Percentiles rank a stretch among this genome's conserved stretches.
Evolutionary conservation across 1,284 basidiomycete species (phyloP).

Genomic region (Cryptococcus hybrid): DNA sequence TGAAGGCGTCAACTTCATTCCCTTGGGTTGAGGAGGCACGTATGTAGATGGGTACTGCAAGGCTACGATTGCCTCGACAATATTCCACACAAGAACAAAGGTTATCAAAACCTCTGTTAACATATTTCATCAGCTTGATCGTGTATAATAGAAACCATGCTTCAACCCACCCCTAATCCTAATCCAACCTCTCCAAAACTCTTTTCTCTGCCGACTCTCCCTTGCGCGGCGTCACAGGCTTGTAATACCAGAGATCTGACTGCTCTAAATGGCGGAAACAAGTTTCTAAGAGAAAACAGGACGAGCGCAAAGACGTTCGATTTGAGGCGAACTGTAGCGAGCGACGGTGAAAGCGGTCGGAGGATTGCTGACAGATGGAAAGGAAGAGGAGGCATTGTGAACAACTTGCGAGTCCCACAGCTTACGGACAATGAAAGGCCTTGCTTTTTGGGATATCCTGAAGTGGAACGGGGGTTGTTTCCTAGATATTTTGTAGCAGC

Average conservation of each 20-base stretch:
- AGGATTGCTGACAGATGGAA: slow-evolving; percentile 14
- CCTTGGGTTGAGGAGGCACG: slow-evolving; percentile 15
- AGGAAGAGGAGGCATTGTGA: slow-evolving; percentile 5
- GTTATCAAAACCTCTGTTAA: slow-evolving; percentile 25
- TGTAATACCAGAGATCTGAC: slow-evolving; percentile 22
- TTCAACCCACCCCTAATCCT: slow-evolving; percentile 11
- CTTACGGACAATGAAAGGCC: background rate
- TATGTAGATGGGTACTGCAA: slow-evolving; percentile 27
- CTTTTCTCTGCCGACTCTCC: slow-evolving; percentile 12
- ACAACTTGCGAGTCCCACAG: too few species aligned
- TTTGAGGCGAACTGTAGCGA: slow-evolving; percentile 36
- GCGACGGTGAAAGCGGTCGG: slow-evolving; percentile 20
- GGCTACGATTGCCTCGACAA: slow-evolving; percentile 29
- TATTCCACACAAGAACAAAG: slow-evolving; percentile 26
- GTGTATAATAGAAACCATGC: background rate
- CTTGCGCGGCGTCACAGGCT: slow-evolving; percentile 17
- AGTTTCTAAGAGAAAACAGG: slow-evolving; percentile 16
- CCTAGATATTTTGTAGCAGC: too few species aligned
- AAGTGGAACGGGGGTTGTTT: too few species aligned
- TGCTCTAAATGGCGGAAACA: slow-evolving; percentile 37
- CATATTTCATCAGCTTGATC: background rate
- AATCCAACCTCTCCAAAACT: slow-evolving; percentile 17
- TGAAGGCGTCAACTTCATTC: slow-evolving; percentile 19
- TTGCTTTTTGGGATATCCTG: background rate
- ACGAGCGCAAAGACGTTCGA: slow-evolving; percentile 35